phyloP scores from a whole-genome alignment of 805 yeast genomes.

The Ogataea kodamae region DNA sequence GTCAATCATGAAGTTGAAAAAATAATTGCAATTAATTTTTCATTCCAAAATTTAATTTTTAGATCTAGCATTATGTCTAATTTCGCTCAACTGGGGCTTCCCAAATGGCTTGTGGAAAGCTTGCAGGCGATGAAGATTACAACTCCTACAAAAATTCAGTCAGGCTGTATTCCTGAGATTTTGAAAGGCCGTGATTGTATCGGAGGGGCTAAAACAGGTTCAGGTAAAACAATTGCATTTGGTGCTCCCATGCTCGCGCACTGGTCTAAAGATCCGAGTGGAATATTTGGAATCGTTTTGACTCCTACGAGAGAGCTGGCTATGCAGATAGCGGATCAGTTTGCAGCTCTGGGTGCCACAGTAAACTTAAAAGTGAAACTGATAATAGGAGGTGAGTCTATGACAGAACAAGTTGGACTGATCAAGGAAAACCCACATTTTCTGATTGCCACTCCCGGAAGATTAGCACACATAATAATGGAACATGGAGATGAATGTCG shows the following conservation, averaged over 20 bases:
- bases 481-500: constrained; percentile 85
- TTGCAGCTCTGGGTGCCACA: constrained; percentile 84
- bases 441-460: constrained; percentile 95
- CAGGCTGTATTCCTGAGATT: constrained; percentile 84
- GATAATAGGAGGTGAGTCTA: constrained; percentile 93
- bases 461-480: constrained; percentile 83
- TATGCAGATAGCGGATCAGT: constrained; percentile 94
- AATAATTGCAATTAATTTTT: constrained; percentile 1
- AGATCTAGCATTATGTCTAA: constrained; percentile 13
- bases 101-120: constrained; percentile 84
- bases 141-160: constrained; percentile 83
- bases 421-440: constrained; percentile 86
- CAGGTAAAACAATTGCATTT: constrained; percentile 96
- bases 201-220: constrained; percentile 98
- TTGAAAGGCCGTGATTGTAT: constrained; percentile 84
- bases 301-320: constrained; percentile 96
- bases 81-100: constrained; percentile 56
- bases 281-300: constrained; percentile 81
- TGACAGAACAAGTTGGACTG: constrained; percentile 81
- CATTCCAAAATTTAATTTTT: constrained; percentile 1
- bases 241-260: constrained; percentile 94
- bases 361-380: constrained; percentile 83
- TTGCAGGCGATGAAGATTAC: constrained; percentile 76
- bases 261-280: constrained; percentile 95
- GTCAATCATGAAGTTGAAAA: constrained; percentile 38